Percentiles rank a stretch among this genome's conserved stretches.
These are phyloP conservation scores for Anisodus acutangulus DNA, from an alignment of 257 asterid genomes.

Conservation along the genomic window DNA sequence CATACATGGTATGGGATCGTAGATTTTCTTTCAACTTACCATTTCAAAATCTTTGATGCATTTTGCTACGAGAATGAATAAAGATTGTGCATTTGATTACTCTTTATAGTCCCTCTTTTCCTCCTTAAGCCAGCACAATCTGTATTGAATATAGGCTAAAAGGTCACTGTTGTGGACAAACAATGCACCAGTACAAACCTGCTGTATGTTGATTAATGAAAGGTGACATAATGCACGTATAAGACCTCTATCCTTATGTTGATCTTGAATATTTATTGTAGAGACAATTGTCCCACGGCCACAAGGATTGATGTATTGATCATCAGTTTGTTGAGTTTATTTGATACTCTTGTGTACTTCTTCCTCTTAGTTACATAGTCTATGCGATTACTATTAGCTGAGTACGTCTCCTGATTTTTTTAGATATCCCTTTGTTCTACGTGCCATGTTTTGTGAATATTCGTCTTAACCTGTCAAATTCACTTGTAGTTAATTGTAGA, in stretches of 20 bases:
- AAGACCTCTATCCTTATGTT: too few species aligned
- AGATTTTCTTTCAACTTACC: constrained; percentile 9
- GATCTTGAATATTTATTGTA: neutral
- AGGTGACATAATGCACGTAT: neutral
- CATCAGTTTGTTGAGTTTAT: neutral
- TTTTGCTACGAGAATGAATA: neutral
- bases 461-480: constrained; percentile 7
- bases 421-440: neutral
- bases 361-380: neutral
- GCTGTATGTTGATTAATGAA: neutral
- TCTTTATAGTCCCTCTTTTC: neutral
- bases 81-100: neutral
- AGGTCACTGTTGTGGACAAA: neutral
- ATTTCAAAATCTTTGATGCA: neutral
- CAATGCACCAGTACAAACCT: neutral
- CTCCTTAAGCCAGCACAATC: neutral
- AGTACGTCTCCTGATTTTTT: neutral
- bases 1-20: neutral
- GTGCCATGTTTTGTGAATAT: neutral
- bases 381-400: neutral
- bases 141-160: neutral
- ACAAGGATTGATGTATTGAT: neutral
- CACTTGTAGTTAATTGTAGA: neutral
- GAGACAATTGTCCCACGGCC: neutral
- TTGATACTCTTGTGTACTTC: neutral